Evolutionary conservation across 1,284 basidiomycete species (phyloP).

Genomic region (Calocybe gambosa): DNA sequence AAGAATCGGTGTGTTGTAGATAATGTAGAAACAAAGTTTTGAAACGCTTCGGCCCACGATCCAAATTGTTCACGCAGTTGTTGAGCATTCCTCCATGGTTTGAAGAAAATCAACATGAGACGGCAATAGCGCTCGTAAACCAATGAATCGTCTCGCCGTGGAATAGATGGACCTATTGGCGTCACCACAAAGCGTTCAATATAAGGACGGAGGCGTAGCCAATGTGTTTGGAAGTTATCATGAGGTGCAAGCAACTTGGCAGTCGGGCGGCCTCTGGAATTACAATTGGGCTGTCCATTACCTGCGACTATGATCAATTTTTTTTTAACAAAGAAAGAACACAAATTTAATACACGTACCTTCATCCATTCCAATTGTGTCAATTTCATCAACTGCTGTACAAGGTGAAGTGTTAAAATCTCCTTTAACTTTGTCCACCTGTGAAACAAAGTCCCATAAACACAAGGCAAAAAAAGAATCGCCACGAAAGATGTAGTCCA

Average conservation of each 20-base stretch:
- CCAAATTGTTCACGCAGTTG: slow-evolving; percentile 17
- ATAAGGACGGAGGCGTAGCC: not conserved
- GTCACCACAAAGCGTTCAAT: slow-evolving; percentile 16
- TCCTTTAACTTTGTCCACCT: slow-evolving; percentile 6
- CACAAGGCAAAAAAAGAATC: slow-evolving; percentile 12
- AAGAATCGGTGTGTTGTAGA: not conserved
- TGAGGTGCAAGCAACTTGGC: not conserved
- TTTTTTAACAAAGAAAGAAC: too few relatives aligned
- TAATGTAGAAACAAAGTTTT: not conserved
- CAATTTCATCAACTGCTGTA: too few relatives aligned
- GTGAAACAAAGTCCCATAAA: slow-evolving; percentile 27
- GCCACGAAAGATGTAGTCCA: slow-evolving; percentile 16
- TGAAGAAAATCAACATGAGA: slow-evolving; percentile 26
- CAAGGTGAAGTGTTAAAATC: too few relatives aligned
- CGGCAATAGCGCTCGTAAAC: slow-evolving; percentile 14
- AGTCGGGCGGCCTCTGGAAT: not conserved
- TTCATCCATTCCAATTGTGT: too few relatives aligned
- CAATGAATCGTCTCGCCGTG: slow-evolving; percentile 13
- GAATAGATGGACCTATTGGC: slow-evolving; percentile 24
- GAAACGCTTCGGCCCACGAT: not conserved
- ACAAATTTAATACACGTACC: too few relatives aligned
- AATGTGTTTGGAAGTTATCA: not conserved
- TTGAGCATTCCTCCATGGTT: slow-evolving; percentile 20
- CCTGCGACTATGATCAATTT: too few relatives aligned
- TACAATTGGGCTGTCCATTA: not conserved